These are phyloP conservation scores for Bruguiera sexangula DNA, from an alignment of 345 rosid genomes.

Conservation along the genomic window DNA sequence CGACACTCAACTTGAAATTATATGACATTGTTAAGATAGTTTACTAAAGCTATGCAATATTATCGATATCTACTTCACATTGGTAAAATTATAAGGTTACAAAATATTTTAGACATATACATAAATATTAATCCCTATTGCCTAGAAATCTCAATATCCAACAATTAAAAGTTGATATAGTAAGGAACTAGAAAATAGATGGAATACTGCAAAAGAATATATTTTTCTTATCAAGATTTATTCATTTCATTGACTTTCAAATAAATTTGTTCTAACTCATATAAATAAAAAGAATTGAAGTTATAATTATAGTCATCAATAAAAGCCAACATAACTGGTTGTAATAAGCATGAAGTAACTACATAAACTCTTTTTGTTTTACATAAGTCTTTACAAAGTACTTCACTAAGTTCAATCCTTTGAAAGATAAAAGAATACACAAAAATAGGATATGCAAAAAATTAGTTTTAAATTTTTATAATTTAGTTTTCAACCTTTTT, in stretches of 20 bases:
- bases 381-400: neutral
- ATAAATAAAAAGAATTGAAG: slow-evolving; percentile 12
- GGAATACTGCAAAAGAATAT: neutral
- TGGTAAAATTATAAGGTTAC: too few species aligned
- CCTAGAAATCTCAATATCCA: neutral
- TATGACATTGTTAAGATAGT: too few species aligned
- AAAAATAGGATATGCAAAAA: too few species aligned
- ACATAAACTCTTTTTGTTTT: slow-evolving; percentile 1
- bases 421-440: neutral
- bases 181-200: neutral
- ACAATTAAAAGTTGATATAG: neutral
- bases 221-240: too few species aligned
- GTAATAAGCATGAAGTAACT: slow-evolving; percentile 15
- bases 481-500: too few species aligned
- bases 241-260: neutral
- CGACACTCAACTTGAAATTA: too few species aligned
- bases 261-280: neutral
- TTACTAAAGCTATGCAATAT: too few species aligned
- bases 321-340: slow-evolving; percentile 11
- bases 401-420: neutral
- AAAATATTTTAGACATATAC: too few species aligned
- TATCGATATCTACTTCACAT: too few species aligned
- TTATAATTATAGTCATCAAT: slow-evolving; percentile 11
- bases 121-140: too few species aligned
- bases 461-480: too few species aligned